Base-by-base conservation (phyloP, 805 yeast genomes). In the Metschnikowia amazonensis region DNA sequence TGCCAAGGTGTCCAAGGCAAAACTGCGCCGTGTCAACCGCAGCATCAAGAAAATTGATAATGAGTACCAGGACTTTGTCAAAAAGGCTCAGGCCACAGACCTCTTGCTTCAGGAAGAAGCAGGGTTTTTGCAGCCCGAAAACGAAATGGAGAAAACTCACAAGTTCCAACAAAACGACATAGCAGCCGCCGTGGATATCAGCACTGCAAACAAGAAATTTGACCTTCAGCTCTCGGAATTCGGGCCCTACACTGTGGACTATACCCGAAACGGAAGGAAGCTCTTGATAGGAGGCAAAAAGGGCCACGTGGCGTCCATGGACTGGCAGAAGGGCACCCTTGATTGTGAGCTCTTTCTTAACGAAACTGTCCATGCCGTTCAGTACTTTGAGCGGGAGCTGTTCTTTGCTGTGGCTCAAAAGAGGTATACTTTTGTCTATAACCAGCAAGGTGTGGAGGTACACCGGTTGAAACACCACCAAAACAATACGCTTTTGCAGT, bases 351-450 rank as follows among this genome's bases (percentile, higher is more conserved):
- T 94, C 44, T 80, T 87, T 59, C 70, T 94, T 18, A 83, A 85
- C 58, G 99, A 94, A 67, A 89, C 97, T 0, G 88, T 90, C 9
- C 79, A 87, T 59, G 94, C 90, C 2, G 97, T 90, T 21, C 86
- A 89, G 59, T 89, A 86, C 67, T 72, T 94, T 50, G 97, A 92
- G 59, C 89, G 85, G 60, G 95, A 90, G 60, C 97, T 89, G 65
- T 89, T 74, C 65, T 89, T 88, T 69, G 99, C 99, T 0, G 96
- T 84, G 14, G 98, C 99, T 1, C 99, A 94, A 68, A 90, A 89
- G 67, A 90, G 89, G 64, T 88, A 92, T 65, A 86, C 94, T 0
- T 94, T 84, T 63, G 86, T 94, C 30, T 94, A 94, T 64, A 97
- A 94, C 65, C 83, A 84, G 53, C 80, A 83, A 50, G 99, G 99